Evolutionary conservation across 2,329 filamentous ascomycete species (phyloP).

Genomic region (Fusarium sublunatum): DNA sequence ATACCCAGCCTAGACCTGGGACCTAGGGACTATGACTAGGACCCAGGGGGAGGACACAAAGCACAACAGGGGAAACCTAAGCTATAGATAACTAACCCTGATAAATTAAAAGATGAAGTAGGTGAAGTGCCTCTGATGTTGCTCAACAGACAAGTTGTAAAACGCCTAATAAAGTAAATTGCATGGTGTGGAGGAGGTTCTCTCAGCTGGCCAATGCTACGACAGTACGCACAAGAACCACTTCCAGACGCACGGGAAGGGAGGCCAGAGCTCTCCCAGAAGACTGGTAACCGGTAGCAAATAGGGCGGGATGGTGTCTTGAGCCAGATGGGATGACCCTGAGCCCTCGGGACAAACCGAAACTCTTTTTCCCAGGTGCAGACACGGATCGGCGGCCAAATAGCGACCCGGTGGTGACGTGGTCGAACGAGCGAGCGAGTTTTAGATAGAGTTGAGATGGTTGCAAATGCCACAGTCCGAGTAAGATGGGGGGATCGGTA

Average conservation of each 20-base stretch:
- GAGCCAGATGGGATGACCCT: constrained; percentile 20
- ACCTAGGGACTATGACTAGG: constrained; percentile 10
- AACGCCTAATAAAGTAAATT: constrained; percentile 29
- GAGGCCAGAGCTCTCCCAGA: constrained; percentile 40
- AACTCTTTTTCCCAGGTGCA: constrained; percentile 32
- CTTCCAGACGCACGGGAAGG: constrained; percentile 46
- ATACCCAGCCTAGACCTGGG: constrained; percentile 1
- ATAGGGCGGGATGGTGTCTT: constrained; percentile 28
- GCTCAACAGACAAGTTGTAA: constrained; percentile 16
- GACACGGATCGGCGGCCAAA: constrained; percentile 34
- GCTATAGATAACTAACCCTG: no score
- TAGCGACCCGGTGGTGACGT: constrained; percentile 44
- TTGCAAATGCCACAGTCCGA: no score
- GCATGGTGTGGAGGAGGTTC: constrained; percentile 41
- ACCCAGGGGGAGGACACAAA: constrained; percentile 39
- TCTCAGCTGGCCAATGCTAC: constrained; percentile 31
- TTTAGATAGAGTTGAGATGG: constrained; percentile 1
- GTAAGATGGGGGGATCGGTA: no score
- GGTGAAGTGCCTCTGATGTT: constrained; percentile 12
- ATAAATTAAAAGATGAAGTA: background rate
- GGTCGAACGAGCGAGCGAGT: constrained; percentile 39
- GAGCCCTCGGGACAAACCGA: constrained; percentile 38
- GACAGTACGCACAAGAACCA: no score
- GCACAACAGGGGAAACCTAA: constrained; percentile 14
- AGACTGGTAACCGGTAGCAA: constrained; percentile 32